phyloP scores from a whole-genome alignment of 176 grass and related monocot species.

The Hyparrhenia diplandra region DNA sequence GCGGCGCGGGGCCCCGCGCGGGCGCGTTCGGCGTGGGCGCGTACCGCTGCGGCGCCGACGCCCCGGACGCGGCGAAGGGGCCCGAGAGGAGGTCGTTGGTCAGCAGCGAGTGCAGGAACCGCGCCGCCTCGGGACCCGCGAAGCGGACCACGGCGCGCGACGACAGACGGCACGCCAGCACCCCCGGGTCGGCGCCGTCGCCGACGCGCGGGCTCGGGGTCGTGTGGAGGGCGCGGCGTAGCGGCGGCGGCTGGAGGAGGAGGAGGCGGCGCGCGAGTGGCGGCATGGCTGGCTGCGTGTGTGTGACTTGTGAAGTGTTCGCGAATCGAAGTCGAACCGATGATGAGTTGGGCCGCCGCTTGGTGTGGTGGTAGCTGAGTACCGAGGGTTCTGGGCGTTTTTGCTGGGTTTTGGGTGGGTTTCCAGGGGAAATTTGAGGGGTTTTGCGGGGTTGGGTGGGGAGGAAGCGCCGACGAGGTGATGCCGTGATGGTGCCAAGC shows the following conservation, averaged over 20 bases:
- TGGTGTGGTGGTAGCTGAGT: not conserved
- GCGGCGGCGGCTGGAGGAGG: not conserved
- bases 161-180: slow-evolving; percentile 56
- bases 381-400: not conserved
- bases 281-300: slow-evolving; percentile 36
- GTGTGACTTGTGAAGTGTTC: too few species aligned
- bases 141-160: slow-evolving; percentile 80
- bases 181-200: not conserved
- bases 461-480: too few species aligned
- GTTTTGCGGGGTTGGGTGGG: too few species aligned
- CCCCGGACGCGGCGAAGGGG: not conserved
- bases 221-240: not conserved
- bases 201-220: not conserved
- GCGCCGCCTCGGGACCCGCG: slow-evolving; percentile 66
- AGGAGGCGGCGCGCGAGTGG: slow-evolving; percentile 38
- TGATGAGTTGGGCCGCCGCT: not conserved
- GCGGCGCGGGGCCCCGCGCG: slow-evolving; percentile 29
- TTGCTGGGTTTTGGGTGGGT: too few species aligned
- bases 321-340: not conserved
- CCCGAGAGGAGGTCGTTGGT: slow-evolving; percentile 74
- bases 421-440: too few species aligned
- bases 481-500: not conserved
- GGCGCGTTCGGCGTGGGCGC: slow-evolving; percentile 63
- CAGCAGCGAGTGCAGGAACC: slow-evolving; percentile 84
- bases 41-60: slow-evolving; percentile 20